phyloP scores from a whole-genome alignment of 495 filamentous ascomycete genomes.

The Penicillium manginii region DNA sequence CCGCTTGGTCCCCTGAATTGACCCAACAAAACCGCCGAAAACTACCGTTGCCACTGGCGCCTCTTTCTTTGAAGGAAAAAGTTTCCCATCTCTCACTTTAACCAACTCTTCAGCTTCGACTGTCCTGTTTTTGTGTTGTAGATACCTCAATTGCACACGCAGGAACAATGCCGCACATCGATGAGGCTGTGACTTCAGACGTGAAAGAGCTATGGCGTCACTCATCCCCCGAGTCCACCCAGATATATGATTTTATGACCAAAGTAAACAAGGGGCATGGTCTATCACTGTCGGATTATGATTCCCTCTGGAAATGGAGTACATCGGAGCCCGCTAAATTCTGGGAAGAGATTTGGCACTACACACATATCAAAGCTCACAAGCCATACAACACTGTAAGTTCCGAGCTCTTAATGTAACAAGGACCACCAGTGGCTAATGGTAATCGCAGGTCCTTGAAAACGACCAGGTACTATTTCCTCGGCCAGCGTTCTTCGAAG shows the following conservation, averaged over 20 bases:
- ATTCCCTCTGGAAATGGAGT: constrained; percentile 81
- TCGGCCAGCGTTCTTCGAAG: constrained; percentile 79
- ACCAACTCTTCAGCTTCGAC: neutral
- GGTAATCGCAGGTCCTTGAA: constrained; percentile 63
- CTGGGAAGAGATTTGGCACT: constrained; percentile 88
- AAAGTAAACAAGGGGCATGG: constrained; percentile 68
- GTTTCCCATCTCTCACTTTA: neutral
- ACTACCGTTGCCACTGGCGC: neutral
- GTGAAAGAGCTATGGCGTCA: constrained; percentile 70
- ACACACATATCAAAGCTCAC: constrained; percentile 73
- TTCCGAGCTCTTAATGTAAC: constrained; percentile 1
- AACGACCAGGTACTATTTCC: constrained; percentile 75
- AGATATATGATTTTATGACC: constrained; percentile 72
- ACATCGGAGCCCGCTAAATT: constrained; percentile 73
- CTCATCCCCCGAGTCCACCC: constrained; percentile 64
- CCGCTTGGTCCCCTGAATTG: neutral
- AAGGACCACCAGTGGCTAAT: neutral
- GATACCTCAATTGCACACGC: neutral
- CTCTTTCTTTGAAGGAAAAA: neutral
- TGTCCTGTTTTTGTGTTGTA: neutral
- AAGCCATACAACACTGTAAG: constrained; percentile 62
- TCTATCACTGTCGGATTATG: constrained; percentile 64
- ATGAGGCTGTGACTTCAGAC: constrained; percentile 26
- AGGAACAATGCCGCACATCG: constrained; percentile 31
- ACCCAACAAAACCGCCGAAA: neutral